Evolutionary conservation across 768 basidiomycete genomes (phyloP).

Genomic region (Lactarius trivialis): DNA sequence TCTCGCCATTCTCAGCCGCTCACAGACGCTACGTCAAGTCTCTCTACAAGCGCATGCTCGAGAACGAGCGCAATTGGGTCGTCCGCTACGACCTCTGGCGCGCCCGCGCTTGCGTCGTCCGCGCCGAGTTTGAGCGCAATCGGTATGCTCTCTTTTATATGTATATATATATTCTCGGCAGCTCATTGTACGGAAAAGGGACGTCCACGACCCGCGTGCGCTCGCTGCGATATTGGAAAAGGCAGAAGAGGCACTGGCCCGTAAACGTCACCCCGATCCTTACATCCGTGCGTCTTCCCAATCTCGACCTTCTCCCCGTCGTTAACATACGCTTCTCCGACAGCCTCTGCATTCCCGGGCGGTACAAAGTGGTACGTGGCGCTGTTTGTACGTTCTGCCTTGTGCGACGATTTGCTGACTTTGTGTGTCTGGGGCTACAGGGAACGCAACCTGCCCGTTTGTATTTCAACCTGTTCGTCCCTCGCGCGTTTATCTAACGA

Average conservation of each 20-base stretch:
- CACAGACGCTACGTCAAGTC: slow-evolving; percentile 86
- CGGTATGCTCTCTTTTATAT: slow-evolving; percentile 49
- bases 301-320: slow-evolving; percentile 1
- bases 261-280: slow-evolving; percentile 79
- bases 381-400: neutral
- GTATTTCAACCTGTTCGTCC: slow-evolving; percentile 25
- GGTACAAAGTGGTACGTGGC: slow-evolving; percentile 89
- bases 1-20: slow-evolving; percentile 59
- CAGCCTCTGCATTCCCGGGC: slow-evolving; percentile 77
- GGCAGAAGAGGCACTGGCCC: slow-evolving; percentile 69
- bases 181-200: slow-evolving; percentile 36
- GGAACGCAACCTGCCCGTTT: slow-evolving; percentile 79
- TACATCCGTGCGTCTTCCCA: slow-evolving; percentile 56
- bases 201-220: slow-evolving; percentile 80
- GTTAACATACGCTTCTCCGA: neutral
- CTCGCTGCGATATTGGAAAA: slow-evolving; percentile 70
- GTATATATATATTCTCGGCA: too few species aligned
- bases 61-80: slow-evolving; percentile 86
- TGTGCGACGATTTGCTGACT: slow-evolving; percentile 9
- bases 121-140: slow-evolving; percentile 91
- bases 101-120: slow-evolving; percentile 72
- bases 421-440: slow-evolving; percentile 31
- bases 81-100: slow-evolving; percentile 84
- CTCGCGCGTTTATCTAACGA: neutral
- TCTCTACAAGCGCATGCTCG: slow-evolving; percentile 81